These are phyloP conservation scores for Diaporthe velutina DNA, from an alignment of 2,329 filamentous ascomycete species.

Conservation along the genomic window DNA sequence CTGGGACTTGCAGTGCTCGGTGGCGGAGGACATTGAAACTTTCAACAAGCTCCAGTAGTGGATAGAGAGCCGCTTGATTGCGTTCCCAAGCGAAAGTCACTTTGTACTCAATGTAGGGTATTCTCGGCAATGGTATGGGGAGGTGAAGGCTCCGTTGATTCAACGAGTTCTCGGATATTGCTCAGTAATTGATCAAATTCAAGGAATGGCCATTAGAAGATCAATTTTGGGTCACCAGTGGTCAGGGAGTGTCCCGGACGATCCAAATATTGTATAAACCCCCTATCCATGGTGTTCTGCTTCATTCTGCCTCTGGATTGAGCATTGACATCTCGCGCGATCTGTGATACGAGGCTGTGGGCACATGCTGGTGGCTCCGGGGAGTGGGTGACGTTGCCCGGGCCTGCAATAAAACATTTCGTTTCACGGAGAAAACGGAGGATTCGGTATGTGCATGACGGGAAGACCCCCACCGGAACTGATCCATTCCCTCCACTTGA, in stretches of 20 bases:
- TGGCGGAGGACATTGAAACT: constrained; percentile 70
- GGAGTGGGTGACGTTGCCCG: constrained; percentile 7
- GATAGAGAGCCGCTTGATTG: constrained; percentile 76
- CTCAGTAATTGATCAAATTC: neutral
- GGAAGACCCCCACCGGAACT: constrained; percentile 24
- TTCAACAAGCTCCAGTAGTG: constrained; percentile 79
- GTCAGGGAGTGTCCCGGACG: neutral
- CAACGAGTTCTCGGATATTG: constrained; percentile 56
- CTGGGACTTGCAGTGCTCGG: constrained; percentile 70
- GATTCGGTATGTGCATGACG: constrained; percentile 5
- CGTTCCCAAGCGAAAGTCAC: constrained; percentile 80
- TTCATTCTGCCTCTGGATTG: neutral
- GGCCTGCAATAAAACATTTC: constrained; percentile 31
- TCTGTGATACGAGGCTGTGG: neutral
- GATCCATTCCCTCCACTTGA: constrained; percentile 1
- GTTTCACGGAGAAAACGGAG: constrained; percentile 32
- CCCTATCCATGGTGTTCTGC: neutral
- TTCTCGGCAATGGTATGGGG: constrained; percentile 74
- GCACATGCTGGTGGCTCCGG: neutral
- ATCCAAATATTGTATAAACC: neutral
- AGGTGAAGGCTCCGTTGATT: constrained; percentile 75
- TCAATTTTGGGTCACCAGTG: neutral
- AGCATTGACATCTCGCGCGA: neutral
- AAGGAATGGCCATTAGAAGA: neutral
- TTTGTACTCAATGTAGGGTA: constrained; percentile 77